Evolutionary conservation across 768 basidiomycete genomes (phyloP).

Genomic region (Mycena leptocephala): DNA sequence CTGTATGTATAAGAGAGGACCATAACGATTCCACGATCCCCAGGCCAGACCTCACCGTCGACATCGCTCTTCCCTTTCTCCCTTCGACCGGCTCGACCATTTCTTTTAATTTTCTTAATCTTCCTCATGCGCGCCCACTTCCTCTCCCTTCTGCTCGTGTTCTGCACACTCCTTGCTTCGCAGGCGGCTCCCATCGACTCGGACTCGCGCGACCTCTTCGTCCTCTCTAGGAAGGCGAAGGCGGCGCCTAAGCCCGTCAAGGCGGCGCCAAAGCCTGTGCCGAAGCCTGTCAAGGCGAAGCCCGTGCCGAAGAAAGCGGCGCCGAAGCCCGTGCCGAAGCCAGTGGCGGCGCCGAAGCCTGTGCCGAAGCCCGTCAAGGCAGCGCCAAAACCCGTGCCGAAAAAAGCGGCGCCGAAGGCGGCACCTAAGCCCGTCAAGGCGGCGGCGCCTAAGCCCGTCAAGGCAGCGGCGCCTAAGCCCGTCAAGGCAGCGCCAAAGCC

Average conservation of each 20-base stretch:
- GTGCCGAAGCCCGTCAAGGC: no score
- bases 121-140: constrained; percentile 5
- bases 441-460: neutral
- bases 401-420: no score
- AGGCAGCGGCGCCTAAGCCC: neutral
- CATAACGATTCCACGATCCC: neutral
- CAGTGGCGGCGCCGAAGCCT: no score
- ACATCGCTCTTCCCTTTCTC: neutral
- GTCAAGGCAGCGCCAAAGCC: neutral
- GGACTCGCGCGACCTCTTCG: no score
- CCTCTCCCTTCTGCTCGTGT: neutral
- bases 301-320: neutral
- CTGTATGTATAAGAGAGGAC: neutral
- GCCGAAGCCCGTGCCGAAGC: no score
- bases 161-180: neutral
- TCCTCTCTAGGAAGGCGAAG: no score
- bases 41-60: neutral
- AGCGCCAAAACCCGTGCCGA: no score
- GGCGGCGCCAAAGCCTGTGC: no score
- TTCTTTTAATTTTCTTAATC: neutral
- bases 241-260: no score
- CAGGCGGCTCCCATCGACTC: constrained; percentile 3
- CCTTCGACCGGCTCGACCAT: constrained; percentile 5
- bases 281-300: neutral
- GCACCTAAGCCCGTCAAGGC: no score